phyloP scores from a whole-genome alignment of 495 filamentous ascomycete species.

The Penicillium turbatum region DNA sequence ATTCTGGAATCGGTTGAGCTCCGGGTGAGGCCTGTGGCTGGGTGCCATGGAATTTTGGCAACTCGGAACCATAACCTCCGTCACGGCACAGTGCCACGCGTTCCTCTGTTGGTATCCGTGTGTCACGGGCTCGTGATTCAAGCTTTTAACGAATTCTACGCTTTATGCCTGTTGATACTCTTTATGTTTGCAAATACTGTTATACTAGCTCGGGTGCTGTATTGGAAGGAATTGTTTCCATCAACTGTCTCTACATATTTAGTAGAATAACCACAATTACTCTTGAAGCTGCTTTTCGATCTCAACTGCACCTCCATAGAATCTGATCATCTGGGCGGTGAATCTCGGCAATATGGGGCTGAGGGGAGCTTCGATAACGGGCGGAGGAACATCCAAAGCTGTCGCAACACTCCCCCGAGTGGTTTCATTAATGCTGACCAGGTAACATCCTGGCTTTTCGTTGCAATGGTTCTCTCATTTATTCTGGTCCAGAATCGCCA shows the following conservation, averaged over 20 bases:
- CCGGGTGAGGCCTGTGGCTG: constrained; percentile 9
- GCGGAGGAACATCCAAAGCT: constrained; percentile 24
- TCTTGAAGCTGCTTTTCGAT: neutral
- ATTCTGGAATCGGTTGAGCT: constrained; percentile 26
- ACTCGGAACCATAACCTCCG: neutral
- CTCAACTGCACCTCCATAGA: neutral
- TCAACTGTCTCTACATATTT: neutral
- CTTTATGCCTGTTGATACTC: constrained; percentile 23
- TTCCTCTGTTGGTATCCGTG: neutral
- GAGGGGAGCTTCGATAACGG: constrained; percentile 30
- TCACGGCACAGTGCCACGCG: neutral
- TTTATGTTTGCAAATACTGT: constrained; percentile 4
- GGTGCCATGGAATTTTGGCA: neutral
- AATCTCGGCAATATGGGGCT: constrained; percentile 30
- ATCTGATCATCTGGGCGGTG: constrained; percentile 23
- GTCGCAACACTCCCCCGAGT: constrained; percentile 8
- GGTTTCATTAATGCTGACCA: constrained; percentile 22
- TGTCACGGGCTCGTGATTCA: neutral
- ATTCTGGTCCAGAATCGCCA: constrained; percentile 97
- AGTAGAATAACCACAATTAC: neutral
- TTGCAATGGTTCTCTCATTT: constrained; percentile 80
- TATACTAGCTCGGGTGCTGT: neutral
- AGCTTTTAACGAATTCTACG: constrained; percentile 26
- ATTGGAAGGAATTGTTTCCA: neutral
- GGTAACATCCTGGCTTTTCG: constrained; percentile 16